Evolutionary conservation across 176 grass and related monocot species (phyloP).

Genomic region (Bromus sterilis): DNA sequence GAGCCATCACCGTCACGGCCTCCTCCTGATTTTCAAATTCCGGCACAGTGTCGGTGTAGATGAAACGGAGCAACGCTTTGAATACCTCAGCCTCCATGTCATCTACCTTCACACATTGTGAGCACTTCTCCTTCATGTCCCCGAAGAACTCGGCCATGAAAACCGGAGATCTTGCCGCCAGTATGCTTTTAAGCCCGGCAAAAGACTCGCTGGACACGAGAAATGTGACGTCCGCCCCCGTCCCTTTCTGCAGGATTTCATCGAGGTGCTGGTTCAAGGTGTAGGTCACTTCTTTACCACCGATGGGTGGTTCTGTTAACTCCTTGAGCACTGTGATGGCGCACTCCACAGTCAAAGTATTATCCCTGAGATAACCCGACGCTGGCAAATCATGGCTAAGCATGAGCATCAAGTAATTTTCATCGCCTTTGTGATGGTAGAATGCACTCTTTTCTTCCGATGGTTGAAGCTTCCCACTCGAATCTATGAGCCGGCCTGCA

Average conservation of each 20-base stretch:
- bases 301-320: neutral
- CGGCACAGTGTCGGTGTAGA: neutral
- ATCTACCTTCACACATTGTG: accelerated
- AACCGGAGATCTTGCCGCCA: neutral
- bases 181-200: neutral
- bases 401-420: no score
- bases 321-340: neutral
- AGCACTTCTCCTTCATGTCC: neutral
- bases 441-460: neutral
- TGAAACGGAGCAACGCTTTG: conserved; percentile 9
- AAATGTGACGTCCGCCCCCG: neutral
- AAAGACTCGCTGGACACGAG: neutral
- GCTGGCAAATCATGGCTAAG: no score
- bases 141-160: neutral
- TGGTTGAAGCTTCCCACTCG: neutral
- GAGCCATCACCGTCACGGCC: neutral
- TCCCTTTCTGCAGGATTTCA: neutral
- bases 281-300: neutral
- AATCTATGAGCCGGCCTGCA: neutral
- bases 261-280: neutral
- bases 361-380: accelerated
- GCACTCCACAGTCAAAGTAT: neutral
- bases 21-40: neutral
- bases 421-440: no score
- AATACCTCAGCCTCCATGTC: conserved; percentile 12